Evolutionary conservation across 83 land plant species (phyloP).

Genomic region (Picea mariana): DNA sequence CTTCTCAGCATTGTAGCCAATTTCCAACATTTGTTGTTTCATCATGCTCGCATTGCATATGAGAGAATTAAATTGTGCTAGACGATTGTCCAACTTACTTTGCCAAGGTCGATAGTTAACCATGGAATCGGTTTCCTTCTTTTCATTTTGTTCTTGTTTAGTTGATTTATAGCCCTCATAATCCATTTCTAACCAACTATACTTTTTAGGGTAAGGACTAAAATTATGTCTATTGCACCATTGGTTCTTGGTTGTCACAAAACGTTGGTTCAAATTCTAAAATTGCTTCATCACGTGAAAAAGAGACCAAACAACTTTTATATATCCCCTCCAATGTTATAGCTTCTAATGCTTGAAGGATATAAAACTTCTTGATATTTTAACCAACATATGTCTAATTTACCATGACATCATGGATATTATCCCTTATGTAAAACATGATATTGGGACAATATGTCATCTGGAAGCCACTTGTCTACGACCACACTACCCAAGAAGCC

Average conservation of each 20-base stretch:
- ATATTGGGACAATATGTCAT: constrained; percentile 34
- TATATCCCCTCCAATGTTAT: no score
- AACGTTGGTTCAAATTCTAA: constrained; percentile 70
- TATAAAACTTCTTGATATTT: no score
- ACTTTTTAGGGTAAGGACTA: constrained; percentile 48
- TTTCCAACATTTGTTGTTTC: constrained; percentile 87
- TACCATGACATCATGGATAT: no score
- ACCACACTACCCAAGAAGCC: no score
- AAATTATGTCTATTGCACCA: constrained; percentile 70
- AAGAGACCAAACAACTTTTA: no score
- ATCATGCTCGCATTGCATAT: no score
- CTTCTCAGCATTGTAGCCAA: constrained; percentile 86
- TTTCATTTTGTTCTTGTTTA: constrained; percentile 9
- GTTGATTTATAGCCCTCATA: constrained; percentile 43
- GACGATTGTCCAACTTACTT: no score
- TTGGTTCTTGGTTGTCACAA: constrained; percentile 64
- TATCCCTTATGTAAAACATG: no score
- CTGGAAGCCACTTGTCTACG: constrained; percentile 74
- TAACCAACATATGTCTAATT: no score
- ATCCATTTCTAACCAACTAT: constrained; percentile 97
- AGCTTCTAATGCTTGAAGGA: no score
- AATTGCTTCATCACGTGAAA: constrained; percentile 54
- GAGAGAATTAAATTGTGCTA: no score
- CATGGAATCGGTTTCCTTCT: neutral
- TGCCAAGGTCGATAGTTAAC: constrained; percentile 28